phyloP scores from a whole-genome alignment of 2,329 filamentous ascomycete genomes.

The Phyllosticta paracitricarpa region DNA sequence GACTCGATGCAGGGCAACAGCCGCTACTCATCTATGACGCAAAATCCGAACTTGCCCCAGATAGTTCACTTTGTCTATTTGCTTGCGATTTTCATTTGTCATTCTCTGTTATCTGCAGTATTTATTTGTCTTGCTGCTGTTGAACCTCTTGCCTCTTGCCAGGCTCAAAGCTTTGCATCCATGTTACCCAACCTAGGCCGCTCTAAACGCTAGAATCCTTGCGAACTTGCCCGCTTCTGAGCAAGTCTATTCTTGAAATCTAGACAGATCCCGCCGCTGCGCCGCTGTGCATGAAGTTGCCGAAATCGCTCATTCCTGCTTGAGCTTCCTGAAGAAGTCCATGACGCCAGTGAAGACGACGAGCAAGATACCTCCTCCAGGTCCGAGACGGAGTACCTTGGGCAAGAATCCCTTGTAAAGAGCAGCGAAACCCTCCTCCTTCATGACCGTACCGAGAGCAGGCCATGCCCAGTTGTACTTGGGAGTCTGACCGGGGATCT shows the following conservation, averaged over 20 bases:
- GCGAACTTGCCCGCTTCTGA: background rate
- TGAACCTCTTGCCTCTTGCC: background rate
- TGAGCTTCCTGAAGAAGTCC: slow-evolving; percentile 79
- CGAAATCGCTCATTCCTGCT: slow-evolving; percentile 25
- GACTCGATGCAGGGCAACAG: background rate
- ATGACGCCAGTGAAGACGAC: slow-evolving; percentile 82
- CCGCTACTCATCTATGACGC: background rate
- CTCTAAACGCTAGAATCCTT: background rate
- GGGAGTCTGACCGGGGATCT: slow-evolving; percentile 65
- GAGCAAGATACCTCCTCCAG: slow-evolving; percentile 63
- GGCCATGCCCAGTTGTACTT: slow-evolving; percentile 99
- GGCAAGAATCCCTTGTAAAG: slow-evolving; percentile 97
- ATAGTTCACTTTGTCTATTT: too few species aligned
- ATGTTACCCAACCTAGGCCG: background rate
- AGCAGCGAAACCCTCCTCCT: slow-evolving; percentile 84
- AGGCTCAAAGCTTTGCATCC: background rate
- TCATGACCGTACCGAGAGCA: slow-evolving; percentile 72
- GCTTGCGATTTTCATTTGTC: background rate
- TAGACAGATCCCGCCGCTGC: background rate
- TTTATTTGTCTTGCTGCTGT: background rate
- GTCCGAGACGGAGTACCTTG: slow-evolving; percentile 74
- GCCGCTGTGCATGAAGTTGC: background rate
- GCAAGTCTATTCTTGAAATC: background rate
- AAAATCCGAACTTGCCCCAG: background rate
- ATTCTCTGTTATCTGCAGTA: background rate